Base-by-base conservation (phyloP, 495 filamentous ascomycete genomes). In the Pyronema omphalodes region DNA sequence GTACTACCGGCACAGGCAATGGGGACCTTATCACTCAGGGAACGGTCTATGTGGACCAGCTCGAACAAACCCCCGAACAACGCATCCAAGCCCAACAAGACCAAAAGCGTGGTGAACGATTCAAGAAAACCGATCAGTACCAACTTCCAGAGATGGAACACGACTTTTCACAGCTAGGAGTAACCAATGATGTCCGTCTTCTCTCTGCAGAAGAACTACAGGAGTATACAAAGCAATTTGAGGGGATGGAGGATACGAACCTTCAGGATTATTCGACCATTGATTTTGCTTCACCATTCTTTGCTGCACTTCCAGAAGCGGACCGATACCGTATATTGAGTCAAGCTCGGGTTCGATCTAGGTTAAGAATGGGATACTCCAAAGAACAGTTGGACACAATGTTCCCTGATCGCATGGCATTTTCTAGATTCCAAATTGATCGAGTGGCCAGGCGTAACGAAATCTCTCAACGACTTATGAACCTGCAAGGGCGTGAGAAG, bases 231-330 rank as follows among this genome's bases (percentile, higher is more conserved):
- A 71, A 80, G 53, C 88, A 94, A 60, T 96, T 95, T 58, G 77
- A 93, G 58, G 80, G 77, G 54, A 91, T 89, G 37, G 91, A 95
- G 67, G 88, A 95, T 69, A 93, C 93, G 62, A 54, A 54, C n/a
- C 71, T 95, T n/a, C 94, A 95, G 64, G 91, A 98, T 66, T 96
- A 95, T 58, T 88, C 83, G 54, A 96, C 96, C 67, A 98, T 98
- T 54, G 93, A 98, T 68, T 98, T 95, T 59, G 84, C 94, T 58
- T 81, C 86, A 51, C 75, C 84, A 12, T 96, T 98, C 68, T 98
- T 98, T 67, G 73, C 80, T 63, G 93, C 85, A 63, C 69, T 98
- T 43, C 91, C 91, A 1, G 77, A 86, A 7, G 83, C 78, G 1
- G 91, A 98, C 71, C 81, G 89, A 17, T 96, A 98, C 69, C 95